These are phyloP conservation scores for Nepenthes gracilis DNA, from an alignment of 148 eudicot species.

Conservation along the genomic window DNA sequence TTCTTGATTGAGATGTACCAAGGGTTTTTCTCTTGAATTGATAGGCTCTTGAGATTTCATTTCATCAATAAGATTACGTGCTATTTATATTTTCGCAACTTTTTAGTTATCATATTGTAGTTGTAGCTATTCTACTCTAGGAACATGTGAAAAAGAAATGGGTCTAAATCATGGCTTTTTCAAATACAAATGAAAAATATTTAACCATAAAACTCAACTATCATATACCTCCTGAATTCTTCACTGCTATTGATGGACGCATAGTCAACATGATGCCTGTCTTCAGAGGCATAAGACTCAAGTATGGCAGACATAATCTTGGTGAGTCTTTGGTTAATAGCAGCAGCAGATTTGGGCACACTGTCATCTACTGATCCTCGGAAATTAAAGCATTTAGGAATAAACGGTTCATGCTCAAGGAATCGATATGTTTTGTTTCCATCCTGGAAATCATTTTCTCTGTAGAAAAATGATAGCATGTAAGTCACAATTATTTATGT, in stretches of 20 bases:
- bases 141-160: no score
- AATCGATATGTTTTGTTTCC: slow-evolving; percentile 63
- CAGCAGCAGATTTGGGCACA: slow-evolving; percentile 51
- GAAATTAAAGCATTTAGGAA: slow-evolving; percentile 71
- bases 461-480: slow-evolving; percentile 10
- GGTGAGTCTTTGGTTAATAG: slow-evolving; percentile 39
- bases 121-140: no score
- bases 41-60: no score
- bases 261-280: slow-evolving; percentile 51
- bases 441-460: slow-evolving; percentile 68
- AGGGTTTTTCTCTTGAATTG: no score
- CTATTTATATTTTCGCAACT: no score
- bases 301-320: slow-evolving; percentile 80
- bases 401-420: slow-evolving; percentile 82
- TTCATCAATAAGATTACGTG: no score
- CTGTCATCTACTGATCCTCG: slow-evolving; percentile 56
- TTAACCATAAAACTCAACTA: not conserved
- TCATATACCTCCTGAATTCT: slow-evolving; percentile 70
- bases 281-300: slow-evolving; percentile 86
- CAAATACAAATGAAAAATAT: no score
- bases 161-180: no score
- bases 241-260: slow-evolving; percentile 80
- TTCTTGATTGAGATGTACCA: no score
- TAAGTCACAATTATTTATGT: not conserved
- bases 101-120: no score